Evolutionary conservation across 306 rosid genomes (phyloP).

Genomic region (Pachyrhizus erosus): DNA sequence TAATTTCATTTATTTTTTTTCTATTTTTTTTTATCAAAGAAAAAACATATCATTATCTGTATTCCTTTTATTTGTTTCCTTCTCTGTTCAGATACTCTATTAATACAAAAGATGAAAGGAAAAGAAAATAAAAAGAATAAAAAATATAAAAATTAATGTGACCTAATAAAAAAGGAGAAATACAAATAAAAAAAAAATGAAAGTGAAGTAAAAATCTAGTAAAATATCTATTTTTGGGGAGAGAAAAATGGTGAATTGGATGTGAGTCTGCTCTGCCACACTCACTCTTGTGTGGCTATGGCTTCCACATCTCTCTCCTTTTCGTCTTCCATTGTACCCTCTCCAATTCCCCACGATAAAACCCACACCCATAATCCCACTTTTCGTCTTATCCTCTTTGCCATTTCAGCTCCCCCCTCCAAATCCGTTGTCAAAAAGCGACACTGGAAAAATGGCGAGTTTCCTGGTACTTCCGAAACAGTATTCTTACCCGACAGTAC

Average conservation of each 20-base stretch:
- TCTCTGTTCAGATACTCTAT: too few species aligned
- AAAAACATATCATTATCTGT: too few species aligned
- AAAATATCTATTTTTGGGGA: too few species aligned
- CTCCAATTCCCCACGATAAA: conserved; percentile 39
- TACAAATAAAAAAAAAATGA: too few species aligned
- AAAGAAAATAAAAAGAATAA: too few species aligned
- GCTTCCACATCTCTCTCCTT: conserved; percentile 71
- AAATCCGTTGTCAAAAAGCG: conserved; percentile 59
- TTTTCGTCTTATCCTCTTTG: conserved; percentile 47
- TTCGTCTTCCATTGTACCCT: conserved; percentile 68
- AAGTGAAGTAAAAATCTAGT: too few species aligned
- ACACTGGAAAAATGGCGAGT: conserved; percentile 90
- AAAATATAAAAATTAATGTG: too few species aligned
- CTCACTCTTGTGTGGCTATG: conserved; percentile 52
- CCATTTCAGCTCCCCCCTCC: conserved; percentile 65
- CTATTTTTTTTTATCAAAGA: too few species aligned
- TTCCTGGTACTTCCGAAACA: conserved; percentile 70
- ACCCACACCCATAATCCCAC: conserved; percentile 43
- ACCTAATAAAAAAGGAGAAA: too few species aligned
- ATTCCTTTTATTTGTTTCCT: too few species aligned
- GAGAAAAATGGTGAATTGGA: neutral
- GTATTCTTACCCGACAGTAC: conserved; percentile 37
- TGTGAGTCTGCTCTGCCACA: neutral
- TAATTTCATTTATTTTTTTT: too few species aligned
- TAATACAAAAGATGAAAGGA: too few species aligned